Conservation (phyloP, 1,284 basidiomycete genomes). For the Moniliella sp. region DNA sequence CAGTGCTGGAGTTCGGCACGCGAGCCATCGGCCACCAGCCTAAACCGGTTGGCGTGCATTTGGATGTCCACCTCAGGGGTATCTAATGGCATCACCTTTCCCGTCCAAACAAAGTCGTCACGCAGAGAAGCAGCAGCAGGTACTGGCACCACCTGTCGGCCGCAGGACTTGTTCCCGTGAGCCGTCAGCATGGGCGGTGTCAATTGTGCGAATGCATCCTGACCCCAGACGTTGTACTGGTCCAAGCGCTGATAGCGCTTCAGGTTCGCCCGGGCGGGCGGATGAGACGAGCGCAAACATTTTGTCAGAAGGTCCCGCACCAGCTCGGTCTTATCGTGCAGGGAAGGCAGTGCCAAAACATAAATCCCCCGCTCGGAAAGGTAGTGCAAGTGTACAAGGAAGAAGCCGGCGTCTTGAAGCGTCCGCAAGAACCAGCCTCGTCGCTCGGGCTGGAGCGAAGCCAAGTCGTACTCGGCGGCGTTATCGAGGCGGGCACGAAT, state of each 20-base stretch:
- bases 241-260: no score
- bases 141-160: no score
- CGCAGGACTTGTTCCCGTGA: no score
- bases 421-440: constrained; percentile 65
- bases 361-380: constrained; percentile 80
- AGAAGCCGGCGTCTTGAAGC: constrained; percentile 68
- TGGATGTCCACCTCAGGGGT: constrained; percentile 22
- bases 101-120: constrained; percentile 78
- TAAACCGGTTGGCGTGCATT: constrained; percentile 24
- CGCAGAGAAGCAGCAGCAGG: no score
- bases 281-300: constrained; percentile 47
- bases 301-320: constrained; percentile 63
- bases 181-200: no score
- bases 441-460: constrained; percentile 40
- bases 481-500: constrained; percentile 63
- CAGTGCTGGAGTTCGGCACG: constrained; percentile 52
- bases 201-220: no score
- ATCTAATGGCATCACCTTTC: constrained; percentile 46
- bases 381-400: constrained; percentile 73
- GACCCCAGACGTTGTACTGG: no score
- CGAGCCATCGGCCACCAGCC: constrained; percentile 45
- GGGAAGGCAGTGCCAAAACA: constrained; percentile 61
- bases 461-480: constrained; percentile 75
- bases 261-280: no score
- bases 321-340: constrained; percentile 56